A percentile compares a stretch with the other conserved stretches of the same genome.
phyloP scores from a whole-genome alignment of 495 filamentous ascomycete species.

The Acidomyces sp. region DNA sequence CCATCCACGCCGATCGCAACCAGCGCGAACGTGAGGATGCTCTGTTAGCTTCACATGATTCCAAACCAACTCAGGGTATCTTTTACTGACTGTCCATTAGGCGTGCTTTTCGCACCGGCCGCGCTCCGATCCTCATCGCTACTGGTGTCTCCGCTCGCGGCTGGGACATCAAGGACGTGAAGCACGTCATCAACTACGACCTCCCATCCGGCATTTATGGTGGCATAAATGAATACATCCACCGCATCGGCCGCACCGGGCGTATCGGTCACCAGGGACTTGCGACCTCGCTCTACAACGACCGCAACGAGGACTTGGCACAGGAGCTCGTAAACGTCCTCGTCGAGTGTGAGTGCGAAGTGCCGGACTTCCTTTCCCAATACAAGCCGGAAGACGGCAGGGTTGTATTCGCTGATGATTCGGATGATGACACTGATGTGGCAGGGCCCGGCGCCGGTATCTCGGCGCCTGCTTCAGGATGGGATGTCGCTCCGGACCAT shows the following conservation, averaged over 20 bases:
- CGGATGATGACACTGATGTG: slow-evolving; percentile 19
- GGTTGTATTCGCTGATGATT: slow-evolving; percentile 16
- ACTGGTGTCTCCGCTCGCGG: slow-evolving; percentile 80
- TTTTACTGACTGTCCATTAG: slow-evolving; percentile 28
- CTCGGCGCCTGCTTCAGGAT: slow-evolving; percentile 4
- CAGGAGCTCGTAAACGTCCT: slow-evolving; percentile 60
- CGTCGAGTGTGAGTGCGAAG: slow-evolving; percentile 56
- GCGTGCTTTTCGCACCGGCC: slow-evolving; percentile 66
- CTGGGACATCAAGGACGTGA: slow-evolving; percentile 64
- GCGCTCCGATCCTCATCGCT: slow-evolving; percentile 64
- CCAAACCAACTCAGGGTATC: no score
- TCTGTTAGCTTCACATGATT: slow-evolving; percentile 42
- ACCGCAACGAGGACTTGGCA: slow-evolving; percentile 40
- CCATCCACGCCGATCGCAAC: slow-evolving; percentile 75
- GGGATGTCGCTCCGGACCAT: slow-evolving; percentile 1
- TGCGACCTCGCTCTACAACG: slow-evolving; percentile 80
- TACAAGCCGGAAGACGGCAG: slow-evolving; percentile 43
- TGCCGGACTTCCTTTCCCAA: slow-evolving; percentile 69
- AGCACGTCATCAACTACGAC: slow-evolving; percentile 89
- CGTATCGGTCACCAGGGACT: slow-evolving; percentile 81
- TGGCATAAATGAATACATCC: slow-evolving; percentile 88
- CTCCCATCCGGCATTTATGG: slow-evolving; percentile 55
- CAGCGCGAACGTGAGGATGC: slow-evolving; percentile 90
- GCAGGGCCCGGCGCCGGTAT: no score
- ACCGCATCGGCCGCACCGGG: slow-evolving; percentile 91